A percentile compares a stretch with the other conserved stretches of the same genome.
These are phyloP conservation scores for Elaeis guineensis DNA, from an alignment of 176 grass and related monocot genomes.

Conservation along the genomic window DNA sequence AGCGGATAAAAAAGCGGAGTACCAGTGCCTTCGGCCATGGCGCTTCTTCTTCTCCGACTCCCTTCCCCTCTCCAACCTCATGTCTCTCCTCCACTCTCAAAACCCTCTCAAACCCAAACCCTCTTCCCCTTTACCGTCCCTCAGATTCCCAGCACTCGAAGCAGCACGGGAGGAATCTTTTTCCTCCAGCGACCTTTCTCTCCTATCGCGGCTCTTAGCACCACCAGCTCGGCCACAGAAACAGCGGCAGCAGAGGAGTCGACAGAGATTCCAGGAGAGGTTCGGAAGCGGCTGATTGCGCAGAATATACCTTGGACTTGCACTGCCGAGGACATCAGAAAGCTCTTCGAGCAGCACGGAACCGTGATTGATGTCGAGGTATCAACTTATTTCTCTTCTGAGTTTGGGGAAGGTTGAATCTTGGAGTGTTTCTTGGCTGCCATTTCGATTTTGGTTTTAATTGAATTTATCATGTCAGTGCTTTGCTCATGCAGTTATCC, in stretches of 20 bases:
- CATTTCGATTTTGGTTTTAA: too few relatives aligned
- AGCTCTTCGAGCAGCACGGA: conserved; percentile 73
- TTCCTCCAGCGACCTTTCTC: conserved; percentile 10
- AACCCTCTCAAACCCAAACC: too few relatives aligned
- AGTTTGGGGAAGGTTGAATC: neutral
- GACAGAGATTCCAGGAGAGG: neutral
- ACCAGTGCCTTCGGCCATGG: conserved; percentile 22
- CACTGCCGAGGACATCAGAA: conserved; percentile 59
- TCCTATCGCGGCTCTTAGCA: conserved; percentile 15
- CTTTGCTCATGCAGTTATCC: too few relatives aligned
- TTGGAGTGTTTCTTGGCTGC: neutral
- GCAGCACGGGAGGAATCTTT: conserved; percentile 4
- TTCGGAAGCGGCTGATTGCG: conserved; percentile 58
- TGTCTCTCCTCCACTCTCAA: neutral
- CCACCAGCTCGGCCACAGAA: conserved; percentile 11
- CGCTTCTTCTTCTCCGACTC: conserved; percentile 33
- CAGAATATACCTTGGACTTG: conserved; percentile 90
- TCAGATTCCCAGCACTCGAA: conserved; percentile 5
- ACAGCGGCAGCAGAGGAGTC: neutral
- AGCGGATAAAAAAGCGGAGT: conserved; percentile 14
- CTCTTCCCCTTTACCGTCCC: conserved; percentile 21
- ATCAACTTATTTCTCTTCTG: conserved; percentile 4
- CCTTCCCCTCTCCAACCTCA: conserved; percentile 12
- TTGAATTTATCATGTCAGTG: too few relatives aligned
- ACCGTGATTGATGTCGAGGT: conserved; percentile 68